phyloP scores from a whole-genome alignment of 805 yeast species.

The Candida pini region DNA sequence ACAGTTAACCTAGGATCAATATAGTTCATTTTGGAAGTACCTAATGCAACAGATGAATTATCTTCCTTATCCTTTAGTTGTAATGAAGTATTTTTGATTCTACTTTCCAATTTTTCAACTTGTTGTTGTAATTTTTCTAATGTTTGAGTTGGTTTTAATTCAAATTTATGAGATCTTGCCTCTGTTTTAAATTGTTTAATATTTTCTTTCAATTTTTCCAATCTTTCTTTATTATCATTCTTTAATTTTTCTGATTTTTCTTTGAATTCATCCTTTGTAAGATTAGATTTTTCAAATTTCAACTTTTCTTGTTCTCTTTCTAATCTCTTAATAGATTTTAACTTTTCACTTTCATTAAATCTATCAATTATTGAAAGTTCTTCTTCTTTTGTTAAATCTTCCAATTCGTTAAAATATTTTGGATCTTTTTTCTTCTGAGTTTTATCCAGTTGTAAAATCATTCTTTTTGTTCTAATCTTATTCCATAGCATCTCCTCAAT shows the following conservation, averaged over 20 bases:
- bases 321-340: slow-evolving; percentile 59
- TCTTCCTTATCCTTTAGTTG: slow-evolving; percentile 91
- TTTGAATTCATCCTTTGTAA: slow-evolving; percentile 51
- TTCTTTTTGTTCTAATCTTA: slow-evolving; percentile 64
- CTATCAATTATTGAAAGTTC: slow-evolving; percentile 50
- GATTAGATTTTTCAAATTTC: slow-evolving; percentile 47
- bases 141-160: slow-evolving; percentile 43
- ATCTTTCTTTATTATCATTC: slow-evolving; percentile 48
- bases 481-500: slow-evolving; percentile 83
- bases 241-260: slow-evolving; percentile 44
- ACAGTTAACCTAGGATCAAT: slow-evolving; percentile 92
- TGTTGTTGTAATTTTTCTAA: slow-evolving; percentile 71
- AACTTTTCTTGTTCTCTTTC: slow-evolving; percentile 73
- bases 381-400: slow-evolving; percentile 61
- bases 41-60: slow-evolving; percentile 86
- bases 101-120: slow-evolving; percentile 62
- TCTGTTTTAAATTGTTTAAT: slow-evolving; percentile 51
- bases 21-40: slow-evolving; percentile 91
- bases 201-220: slow-evolving; percentile 49
- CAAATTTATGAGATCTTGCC: slow-evolving; percentile 51
- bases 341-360: slow-evolving; percentile 62
- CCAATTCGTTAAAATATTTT: slow-evolving; percentile 60
- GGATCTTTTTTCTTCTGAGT: slow-evolving; percentile 42
- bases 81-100: slow-evolving; percentile 62
- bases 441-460: slow-evolving; percentile 63